Percentiles rank a stretch among this genome's conserved stretches.
These are phyloP conservation scores for Massarina eburnea DNA, from an alignment of 2,329 filamentous ascomycete species.

Conservation along the genomic window DNA sequence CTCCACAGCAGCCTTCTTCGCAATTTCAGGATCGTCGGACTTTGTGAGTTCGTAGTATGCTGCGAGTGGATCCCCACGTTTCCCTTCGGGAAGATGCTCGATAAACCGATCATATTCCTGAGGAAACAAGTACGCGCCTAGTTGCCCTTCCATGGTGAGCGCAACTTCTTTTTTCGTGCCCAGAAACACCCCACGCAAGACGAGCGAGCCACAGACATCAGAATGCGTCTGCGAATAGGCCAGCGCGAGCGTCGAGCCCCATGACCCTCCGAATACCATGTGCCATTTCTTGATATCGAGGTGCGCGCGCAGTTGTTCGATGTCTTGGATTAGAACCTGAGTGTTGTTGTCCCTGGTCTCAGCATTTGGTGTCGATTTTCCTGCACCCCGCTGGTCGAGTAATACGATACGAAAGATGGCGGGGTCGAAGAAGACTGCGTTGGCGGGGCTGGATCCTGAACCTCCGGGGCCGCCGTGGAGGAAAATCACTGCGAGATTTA, in stretches of 20 bases:
- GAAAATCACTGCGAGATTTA: slow-evolving; percentile 34
- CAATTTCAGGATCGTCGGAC: slow-evolving; percentile 22
- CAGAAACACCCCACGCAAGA: slow-evolving; percentile 46
- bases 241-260: slow-evolving; percentile 47
- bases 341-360: slow-evolving; percentile 48
- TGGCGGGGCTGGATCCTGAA: slow-evolving; percentile 22
- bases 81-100: slow-evolving; percentile 33
- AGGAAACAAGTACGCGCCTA: slow-evolving; percentile 35
- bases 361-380: slow-evolving; percentile 43
- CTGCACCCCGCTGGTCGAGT: slow-evolving; percentile 48
- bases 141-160: slow-evolving; percentile 26
- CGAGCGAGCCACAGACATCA: slow-evolving; percentile 37
- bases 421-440: slow-evolving; percentile 46
- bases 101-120: slow-evolving; percentile 41
- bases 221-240: slow-evolving; percentile 47
- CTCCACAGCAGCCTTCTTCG: slow-evolving; percentile 25
- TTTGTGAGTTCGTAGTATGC: slow-evolving; percentile 44
- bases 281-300: slow-evolving; percentile 45
- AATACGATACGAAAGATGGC: slow-evolving; percentile 46
- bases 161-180: slow-evolving; percentile 35
- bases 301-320: slow-evolving; percentile 44
- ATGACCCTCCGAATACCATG: slow-evolving; percentile 49
- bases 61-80: slow-evolving; percentile 35
- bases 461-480: slow-evolving; percentile 47
- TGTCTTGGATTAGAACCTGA: slow-evolving; percentile 43